Percentiles rank a stretch among this genome's conserved stretches.
Conservation (phyloP, 495 filamentous ascomycete genomes). For the Penicillium tannophilum region DNA sequence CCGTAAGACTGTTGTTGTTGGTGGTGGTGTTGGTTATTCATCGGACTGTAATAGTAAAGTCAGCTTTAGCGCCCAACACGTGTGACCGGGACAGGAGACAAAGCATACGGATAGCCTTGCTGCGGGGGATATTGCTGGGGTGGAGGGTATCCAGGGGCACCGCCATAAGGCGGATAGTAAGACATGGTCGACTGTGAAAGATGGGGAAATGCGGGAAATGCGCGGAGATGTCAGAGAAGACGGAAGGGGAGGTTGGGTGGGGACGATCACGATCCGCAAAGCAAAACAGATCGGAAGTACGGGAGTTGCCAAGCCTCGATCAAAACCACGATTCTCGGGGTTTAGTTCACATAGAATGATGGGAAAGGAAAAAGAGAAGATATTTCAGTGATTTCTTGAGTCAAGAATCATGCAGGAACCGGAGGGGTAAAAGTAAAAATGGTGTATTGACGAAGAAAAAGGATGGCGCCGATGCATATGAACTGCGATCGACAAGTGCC, state of each 20-base stretch:
- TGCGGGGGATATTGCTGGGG: conserved; percentile 42
- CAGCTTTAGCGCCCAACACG: conserved; percentile 5
- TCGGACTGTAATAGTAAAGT: conserved; percentile 28
- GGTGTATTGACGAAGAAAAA: not conserved
- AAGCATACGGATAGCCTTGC: conserved; percentile 43
- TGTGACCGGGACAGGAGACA: conserved; percentile 13
- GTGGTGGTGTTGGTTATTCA: conserved; percentile 39
- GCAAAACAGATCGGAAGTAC: conserved; percentile 26
- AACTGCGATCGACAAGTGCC: conserved; percentile 17
- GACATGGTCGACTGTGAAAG: conserved; percentile 39
- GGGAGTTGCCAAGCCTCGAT: conserved; percentile 23
- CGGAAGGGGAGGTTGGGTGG: conserved; percentile 8
- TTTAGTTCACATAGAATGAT: not conserved
- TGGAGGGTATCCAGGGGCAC: conserved; percentile 52
- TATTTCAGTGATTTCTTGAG: not conserved
- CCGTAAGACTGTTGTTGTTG: conserved; percentile 42
- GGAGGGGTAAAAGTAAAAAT: not conserved
- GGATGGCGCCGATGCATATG: not conserved
- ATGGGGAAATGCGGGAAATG: conserved; percentile 8
- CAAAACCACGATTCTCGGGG: not conserved
- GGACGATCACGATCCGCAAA: conserved; percentile 25
- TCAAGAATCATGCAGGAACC: not conserved
- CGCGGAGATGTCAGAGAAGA: conserved; percentile 8
- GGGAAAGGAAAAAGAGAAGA: not conserved
- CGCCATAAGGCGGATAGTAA: conserved; percentile 53